A percentile compares a stretch with the other conserved stretches of the same genome.
Conservation (phyloP, 495 filamentous ascomycete species). For the Penicillium waksmanii region DNA sequence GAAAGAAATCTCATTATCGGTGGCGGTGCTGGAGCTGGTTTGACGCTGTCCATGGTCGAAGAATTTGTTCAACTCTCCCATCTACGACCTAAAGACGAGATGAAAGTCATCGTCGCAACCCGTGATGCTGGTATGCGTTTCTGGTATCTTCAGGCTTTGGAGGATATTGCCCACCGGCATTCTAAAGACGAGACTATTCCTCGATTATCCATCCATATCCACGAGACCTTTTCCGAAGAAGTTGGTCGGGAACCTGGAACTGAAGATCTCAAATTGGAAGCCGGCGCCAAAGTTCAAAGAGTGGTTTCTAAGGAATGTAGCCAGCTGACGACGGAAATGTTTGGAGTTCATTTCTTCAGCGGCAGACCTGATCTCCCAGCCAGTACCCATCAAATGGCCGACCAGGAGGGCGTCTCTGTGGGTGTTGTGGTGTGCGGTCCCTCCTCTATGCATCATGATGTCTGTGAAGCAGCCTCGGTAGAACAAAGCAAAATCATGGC, state of each 20-base stretch:
- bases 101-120: constrained; percentile 33
- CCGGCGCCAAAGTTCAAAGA: neutral
- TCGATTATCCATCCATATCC: constrained; percentile 22
- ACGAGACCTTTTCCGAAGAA: constrained; percentile 16
- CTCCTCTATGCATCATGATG: constrained; percentile 27
- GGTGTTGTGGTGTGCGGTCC: constrained; percentile 27
- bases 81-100: constrained; percentile 1
- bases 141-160: constrained; percentile 30
- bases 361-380: constrained; percentile 20
- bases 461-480: constrained; percentile 18
- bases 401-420: constrained; percentile 14
- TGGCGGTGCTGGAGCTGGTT: constrained; percentile 53
- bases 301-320: constrained; percentile 18
- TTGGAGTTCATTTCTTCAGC: constrained; percentile 19
- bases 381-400: constrained; percentile 8
- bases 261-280: constrained; percentile 6
- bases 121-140: constrained; percentile 28
- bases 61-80: constrained; percentile 23
- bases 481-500: constrained; percentile 21
- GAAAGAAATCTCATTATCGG: constrained; percentile 46
- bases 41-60: constrained; percentile 46
- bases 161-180: constrained; percentile 24
- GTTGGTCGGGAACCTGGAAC: neutral
- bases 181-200: constrained; percentile 10
- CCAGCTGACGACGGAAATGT: constrained; percentile 11